phyloP scores from a whole-genome alignment of 1,284 basidiomycete genomes.

The Inonotus obliquus region DNA sequence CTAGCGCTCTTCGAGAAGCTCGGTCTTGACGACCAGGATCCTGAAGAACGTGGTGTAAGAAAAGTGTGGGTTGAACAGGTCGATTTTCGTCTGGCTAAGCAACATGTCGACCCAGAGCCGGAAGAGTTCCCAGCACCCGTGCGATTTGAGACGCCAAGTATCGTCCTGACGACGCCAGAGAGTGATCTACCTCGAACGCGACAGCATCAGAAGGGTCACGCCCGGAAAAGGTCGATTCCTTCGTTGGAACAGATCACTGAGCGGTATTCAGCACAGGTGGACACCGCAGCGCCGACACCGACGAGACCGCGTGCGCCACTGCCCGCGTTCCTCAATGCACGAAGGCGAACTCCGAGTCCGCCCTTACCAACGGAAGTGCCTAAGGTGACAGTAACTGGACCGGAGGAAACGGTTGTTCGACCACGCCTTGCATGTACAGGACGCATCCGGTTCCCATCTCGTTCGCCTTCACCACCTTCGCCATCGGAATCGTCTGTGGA shows the following conservation, averaged over 20 bases:
- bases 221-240: conserved; percentile 38
- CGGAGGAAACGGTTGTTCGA: conserved; percentile 26
- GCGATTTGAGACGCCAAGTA: background rate
- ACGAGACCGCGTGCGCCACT: conserved; percentile 31
- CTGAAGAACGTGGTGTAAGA: conserved; percentile 24
- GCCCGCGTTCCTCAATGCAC: conserved; percentile 39
- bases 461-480: conserved; percentile 20
- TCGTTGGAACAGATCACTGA: conserved; percentile 74
- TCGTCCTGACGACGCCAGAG: conserved; percentile 20
- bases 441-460: conserved; percentile 43
- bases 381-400: conserved; percentile 10
- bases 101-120: background rate
- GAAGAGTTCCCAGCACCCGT: conserved; percentile 14
- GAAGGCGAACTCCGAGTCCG: conserved; percentile 22
- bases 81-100: conserved; percentile 46
- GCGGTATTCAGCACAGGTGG: conserved; percentile 40
- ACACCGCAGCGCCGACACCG: conserved; percentile 19
- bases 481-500: background rate
- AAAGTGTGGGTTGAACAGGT: conserved; percentile 62
- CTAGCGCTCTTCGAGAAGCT: conserved; percentile 54
- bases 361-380: conserved; percentile 11
- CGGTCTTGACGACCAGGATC: conserved; percentile 31
- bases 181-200: background rate
- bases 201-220: conserved; percentile 15
- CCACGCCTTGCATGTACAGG: conserved; percentile 32